Conservation (phyloP, 2,329 filamentous ascomycete species). For the Rutstroemia sp. region DNA sequence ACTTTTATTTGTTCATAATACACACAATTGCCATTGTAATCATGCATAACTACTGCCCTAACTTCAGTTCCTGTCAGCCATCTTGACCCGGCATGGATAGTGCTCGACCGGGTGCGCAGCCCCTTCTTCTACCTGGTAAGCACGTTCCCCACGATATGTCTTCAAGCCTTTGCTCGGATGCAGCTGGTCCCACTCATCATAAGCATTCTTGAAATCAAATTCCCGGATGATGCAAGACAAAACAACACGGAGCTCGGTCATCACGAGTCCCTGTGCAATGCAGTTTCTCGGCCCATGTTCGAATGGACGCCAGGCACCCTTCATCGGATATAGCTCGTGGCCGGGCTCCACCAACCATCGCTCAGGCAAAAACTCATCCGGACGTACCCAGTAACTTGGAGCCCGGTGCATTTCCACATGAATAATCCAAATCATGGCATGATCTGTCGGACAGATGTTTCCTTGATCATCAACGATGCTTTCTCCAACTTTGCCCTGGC, state of each 20-base stretch:
- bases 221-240: slow-evolving; percentile 18
- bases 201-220: slow-evolving; percentile 39
- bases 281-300: slow-evolving; percentile 29
- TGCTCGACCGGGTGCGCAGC: neutral
- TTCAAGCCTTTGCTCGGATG: neutral
- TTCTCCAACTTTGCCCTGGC: too few relatives aligned
- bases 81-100: neutral
- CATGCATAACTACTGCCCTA: too few relatives aligned
- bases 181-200: slow-evolving; percentile 21
- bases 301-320: slow-evolving; percentile 46
- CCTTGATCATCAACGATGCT: too few relatives aligned
- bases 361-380: slow-evolving; percentile 40
- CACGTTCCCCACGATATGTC: neutral
- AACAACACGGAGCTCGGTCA: neutral
- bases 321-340: slow-evolving; percentile 30
- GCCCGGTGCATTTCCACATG: too few relatives aligned
- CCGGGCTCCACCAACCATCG: slow-evolving; percentile 35
- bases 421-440: too few relatives aligned
- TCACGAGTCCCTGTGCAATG: neutral
- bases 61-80: too few relatives aligned
- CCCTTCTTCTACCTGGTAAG: slow-evolving; percentile 16
- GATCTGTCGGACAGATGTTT: too few relatives aligned
- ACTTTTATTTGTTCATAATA: too few relatives aligned
- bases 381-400: slow-evolving; percentile 31
- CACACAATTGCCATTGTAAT: too few relatives aligned